Base-by-base conservation (phyloP, 2,329 filamentous ascomycete genomes). In the Alternaria arborescens region DNA sequence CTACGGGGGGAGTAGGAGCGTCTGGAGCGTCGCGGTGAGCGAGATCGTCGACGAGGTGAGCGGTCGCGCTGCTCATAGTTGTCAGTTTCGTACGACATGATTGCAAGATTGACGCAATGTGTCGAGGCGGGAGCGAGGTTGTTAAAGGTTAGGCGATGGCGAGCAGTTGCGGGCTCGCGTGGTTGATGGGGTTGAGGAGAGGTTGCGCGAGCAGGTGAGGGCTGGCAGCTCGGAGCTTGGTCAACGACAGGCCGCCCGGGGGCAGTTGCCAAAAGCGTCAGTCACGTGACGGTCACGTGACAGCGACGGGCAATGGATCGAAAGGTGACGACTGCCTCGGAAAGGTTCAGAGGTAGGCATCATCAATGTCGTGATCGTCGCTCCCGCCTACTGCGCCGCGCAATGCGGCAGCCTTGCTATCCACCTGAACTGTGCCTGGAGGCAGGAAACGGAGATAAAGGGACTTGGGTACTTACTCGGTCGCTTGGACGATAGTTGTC, bases 1-100 rank as follows among this genome's bases (percentile, higher is more conserved):
- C 85, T 85, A 79, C 86, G 84, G 69, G 86, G 85, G 59, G 86
- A 88, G 79, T 87, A 86, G 72, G 87, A 88, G 74, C 87, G 89
- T 79, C 88, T 87, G 50, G 76, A 78, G 69, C 79, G 80, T 68
- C 80, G 80, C 54, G 80, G 80, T 64, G 79, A 82, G 63, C 80
- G 78, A 58, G 80, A 82, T 64, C 80, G 80, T 81, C 91, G 89
- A 78, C 90, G 89, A 76, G 90, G 89, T 71, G 90, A 92, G 79
- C 90, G 89, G 81, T 77, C 74, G 71, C 74, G 75, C 73, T 77
- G 75, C 18, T 77, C 74, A 65, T 77, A 77, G 20, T 62, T 67
- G 68, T 78, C 73, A 77, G 75, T 65, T 68, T 77, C 75, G 71
- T 77, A 77, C 61, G 72, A 77, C 76, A 78, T 78, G 52, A 46